Percentiles rank a stretch among this genome's conserved stretches.
phyloP scores from a whole-genome alignment of 192 early-diverging fungal species.

The Geranomyces variabilis region DNA sequence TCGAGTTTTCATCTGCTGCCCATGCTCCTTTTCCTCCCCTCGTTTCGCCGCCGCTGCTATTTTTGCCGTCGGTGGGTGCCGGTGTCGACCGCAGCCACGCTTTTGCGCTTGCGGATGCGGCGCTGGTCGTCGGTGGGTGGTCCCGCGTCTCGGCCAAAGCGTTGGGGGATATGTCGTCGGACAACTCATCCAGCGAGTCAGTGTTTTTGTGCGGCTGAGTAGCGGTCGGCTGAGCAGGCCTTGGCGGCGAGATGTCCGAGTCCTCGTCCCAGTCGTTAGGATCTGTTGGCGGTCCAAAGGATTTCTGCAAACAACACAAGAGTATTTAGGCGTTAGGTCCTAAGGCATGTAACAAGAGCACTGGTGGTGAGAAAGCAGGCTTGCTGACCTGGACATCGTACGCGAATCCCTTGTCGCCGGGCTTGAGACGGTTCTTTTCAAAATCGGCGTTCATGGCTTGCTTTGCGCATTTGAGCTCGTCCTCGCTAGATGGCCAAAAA shows the following conservation, averaged over 20 bases:
- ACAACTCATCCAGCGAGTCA: no score
- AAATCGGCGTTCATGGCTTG: conserved; percentile 39
- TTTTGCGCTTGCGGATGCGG: no score
- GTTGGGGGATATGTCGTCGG: no score
- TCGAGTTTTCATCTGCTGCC: no score
- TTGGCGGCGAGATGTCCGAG: conserved; percentile 17
- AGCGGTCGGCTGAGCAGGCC: background rate
- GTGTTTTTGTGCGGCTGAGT: background rate
- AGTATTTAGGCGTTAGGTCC: background rate
- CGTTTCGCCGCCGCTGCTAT: no score
- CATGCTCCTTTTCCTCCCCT: no score
- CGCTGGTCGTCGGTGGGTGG: no score
- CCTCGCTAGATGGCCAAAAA: conserved; percentile 29
- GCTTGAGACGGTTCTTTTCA: conserved; percentile 36
- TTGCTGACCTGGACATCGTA: conserved; percentile 46
- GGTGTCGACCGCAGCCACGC: no score
- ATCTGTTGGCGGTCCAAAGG: conserved; percentile 27
- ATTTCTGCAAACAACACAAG: conserved; percentile 27
- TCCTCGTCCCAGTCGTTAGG: conserved; percentile 49
- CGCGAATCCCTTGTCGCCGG: conserved; percentile 33
- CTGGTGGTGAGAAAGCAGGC: no score
- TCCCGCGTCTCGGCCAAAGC: no score
- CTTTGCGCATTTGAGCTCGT: conserved; percentile 34
- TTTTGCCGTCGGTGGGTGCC: no score
- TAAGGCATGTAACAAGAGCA: background rate